phyloP scores from a whole-genome alignment of 345 rosid species.

The Acer negundo region DNA sequence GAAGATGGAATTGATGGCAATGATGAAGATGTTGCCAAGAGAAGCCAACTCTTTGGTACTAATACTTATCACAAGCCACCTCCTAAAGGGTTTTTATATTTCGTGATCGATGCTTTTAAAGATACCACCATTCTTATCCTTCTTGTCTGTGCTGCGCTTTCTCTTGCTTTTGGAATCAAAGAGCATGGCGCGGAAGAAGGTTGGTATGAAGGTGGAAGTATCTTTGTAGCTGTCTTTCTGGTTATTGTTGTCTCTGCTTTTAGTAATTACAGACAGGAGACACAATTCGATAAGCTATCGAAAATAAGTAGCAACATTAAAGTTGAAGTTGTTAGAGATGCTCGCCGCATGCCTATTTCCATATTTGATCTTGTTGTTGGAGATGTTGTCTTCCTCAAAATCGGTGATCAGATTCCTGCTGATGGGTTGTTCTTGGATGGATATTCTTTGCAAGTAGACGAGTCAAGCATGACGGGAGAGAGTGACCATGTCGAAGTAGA shows the following conservation, averaged over 20 bases:
- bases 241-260: slow-evolving; percentile 49
- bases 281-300: slow-evolving; percentile 54
- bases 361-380: slow-evolving; percentile 64
- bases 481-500: slow-evolving; percentile 44
- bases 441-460: slow-evolving; percentile 48
- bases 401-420: slow-evolving; percentile 61
- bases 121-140: slow-evolving; percentile 60
- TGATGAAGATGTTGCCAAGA: slow-evolving; percentile 36
- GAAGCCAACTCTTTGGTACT: slow-evolving; percentile 49
- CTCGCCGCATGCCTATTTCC: slow-evolving; percentile 41
- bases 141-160: slow-evolving; percentile 46
- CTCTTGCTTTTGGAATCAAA: slow-evolving; percentile 55
- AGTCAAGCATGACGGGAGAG: slow-evolving; percentile 63
- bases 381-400: slow-evolving; percentile 55
- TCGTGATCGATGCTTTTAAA: slow-evolving; percentile 58
- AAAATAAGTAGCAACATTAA: slow-evolving; percentile 49
- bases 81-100: slow-evolving; percentile 55
- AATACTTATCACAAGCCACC: slow-evolving; percentile 67
- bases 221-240: slow-evolving; percentile 53
- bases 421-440: slow-evolving; percentile 57
- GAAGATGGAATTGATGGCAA: slow-evolving; percentile 48
- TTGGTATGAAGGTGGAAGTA: slow-evolving; percentile 69
- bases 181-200: slow-evolving; percentile 53
- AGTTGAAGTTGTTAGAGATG: slow-evolving; percentile 51
- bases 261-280: slow-evolving; percentile 53